Base-by-base conservation (phyloP, 2,329 filamentous ascomycete genomes). In the Colletotrichum agaves region DNA sequence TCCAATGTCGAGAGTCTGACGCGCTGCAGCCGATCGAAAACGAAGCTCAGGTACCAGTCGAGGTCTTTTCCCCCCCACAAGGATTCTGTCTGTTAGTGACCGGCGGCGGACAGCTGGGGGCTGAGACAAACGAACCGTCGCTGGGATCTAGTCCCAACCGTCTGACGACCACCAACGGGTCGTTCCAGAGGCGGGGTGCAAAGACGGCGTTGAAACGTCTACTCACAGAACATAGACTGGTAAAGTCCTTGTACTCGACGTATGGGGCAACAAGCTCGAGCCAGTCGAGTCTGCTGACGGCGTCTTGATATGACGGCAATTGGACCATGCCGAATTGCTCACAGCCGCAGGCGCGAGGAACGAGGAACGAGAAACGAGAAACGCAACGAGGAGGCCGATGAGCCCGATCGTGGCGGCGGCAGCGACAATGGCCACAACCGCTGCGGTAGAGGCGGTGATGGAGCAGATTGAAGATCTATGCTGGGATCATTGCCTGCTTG, bases 221-320 rank as follows among this genome's bases (percentile, higher is more conserved):
- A 53, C 78, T 82, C 10, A 88, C 85, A 41, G 81, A 80, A 72
- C 84, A 87, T 47, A 87, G 80, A 7, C 75, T 74, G 23, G 77
- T 72, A 71, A 84, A 84, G 71, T 85, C 80, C 5, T 72, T 63
- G 46, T 79, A 70, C 2, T 75, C 72, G 52, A 87, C 70, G 70
- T 82, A 83, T 1, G 83, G 80, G 6, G 80, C 83, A 12, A 82
- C 82, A 4, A 88, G 69, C 33, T 74, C 74, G 15, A 87, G 77
- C 84, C 85, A 87, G 77, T 88, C 82, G 59, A 73, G 73, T 10
- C 73, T 76, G 7, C 78, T 72, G 2, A 79, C 82, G 59, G 87
- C 86, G 66, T 87, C 81, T 57, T 80, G 76, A 73, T 89, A 89
- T 0, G 86, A 85, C 1, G 87, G 86, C n/a, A 84, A 80, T 11